A percentile compares a stretch with the other conserved stretches of the same genome.
phyloP scores from a whole-genome alignment of 192 early-diverging fungal genomes.

The Podila epigama region DNA sequence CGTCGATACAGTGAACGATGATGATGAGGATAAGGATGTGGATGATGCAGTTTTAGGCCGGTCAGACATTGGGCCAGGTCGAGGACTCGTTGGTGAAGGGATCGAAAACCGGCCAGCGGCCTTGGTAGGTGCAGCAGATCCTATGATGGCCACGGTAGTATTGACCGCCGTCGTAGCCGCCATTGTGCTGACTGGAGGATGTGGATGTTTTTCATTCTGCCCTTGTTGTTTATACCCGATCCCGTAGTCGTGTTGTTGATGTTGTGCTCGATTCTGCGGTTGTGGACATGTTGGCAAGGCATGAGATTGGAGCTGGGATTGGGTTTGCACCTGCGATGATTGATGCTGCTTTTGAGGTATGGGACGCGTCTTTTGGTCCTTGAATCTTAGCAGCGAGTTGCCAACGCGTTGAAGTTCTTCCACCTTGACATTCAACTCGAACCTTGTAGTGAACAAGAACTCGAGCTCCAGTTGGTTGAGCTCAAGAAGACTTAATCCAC shows the following conservation, averaged over 20 bases:
- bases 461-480: slow-evolving; percentile 81
- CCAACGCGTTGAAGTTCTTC: slow-evolving; percentile 64
- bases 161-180: not conserved
- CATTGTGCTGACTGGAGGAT: not conserved
- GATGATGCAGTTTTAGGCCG: not conserved
- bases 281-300: too few relatives aligned
- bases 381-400: slow-evolving; percentile 21
- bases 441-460: slow-evolving; percentile 73
- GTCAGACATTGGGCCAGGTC: not conserved
- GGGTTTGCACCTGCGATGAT: not conserved
- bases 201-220: too few relatives aligned
- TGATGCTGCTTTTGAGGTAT: not conserved
- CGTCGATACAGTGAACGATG: not conserved
- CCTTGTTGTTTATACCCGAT: too few relatives aligned
- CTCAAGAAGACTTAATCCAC: slow-evolving; percentile 72
- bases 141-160: not conserved
- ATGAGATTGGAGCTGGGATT: slow-evolving; percentile 4
- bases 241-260: not conserved
- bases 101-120: not conserved
- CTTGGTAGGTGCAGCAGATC: not conserved
- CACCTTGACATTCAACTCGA: slow-evolving; percentile 70
- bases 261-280: slow-evolving; percentile 1
- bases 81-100: slow-evolving; percentile 11
- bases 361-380: slow-evolving; percentile 6
- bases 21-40: not conserved